A percentile compares a stretch with the other conserved stretches of the same genome.
phyloP scores from a whole-genome alignment of 352 stramenopile genomes.

The Albugo laibachii region DNA sequence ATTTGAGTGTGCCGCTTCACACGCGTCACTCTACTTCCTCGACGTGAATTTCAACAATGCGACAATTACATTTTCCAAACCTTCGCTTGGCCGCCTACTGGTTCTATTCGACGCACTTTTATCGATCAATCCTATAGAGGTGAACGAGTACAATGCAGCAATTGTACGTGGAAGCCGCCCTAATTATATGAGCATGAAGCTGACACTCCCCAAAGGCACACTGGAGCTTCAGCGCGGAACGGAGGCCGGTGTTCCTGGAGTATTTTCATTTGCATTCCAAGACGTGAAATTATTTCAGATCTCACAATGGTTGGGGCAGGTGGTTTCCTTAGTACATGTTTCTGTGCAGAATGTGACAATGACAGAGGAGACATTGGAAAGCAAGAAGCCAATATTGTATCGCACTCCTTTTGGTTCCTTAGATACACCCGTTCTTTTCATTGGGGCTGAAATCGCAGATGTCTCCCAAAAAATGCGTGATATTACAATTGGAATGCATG shows the following conservation, averaged over 20 bases:
- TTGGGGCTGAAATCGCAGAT: conserved; percentile 56
- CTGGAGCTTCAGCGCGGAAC: background rate
- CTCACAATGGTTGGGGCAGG: conserved; percentile 70
- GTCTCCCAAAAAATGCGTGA: conserved; percentile 77
- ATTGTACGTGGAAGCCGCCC: conserved; percentile 25
- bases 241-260: background rate
- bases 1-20: conserved; percentile 33
- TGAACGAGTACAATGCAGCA: conserved; percentile 62
- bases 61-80: conserved; percentile 33
- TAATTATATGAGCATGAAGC: conserved; percentile 57
- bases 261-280: conserved; percentile 42
- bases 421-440: conserved; percentile 53
- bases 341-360: conserved; percentile 49
- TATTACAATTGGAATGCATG: conserved; percentile 72
- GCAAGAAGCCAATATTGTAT: conserved; percentile 46
- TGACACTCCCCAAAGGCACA: conserved; percentile 27
- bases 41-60: conserved; percentile 36
- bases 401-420: conserved; percentile 59
- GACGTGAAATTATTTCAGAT: conserved; percentile 67
- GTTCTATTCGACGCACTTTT: conserved; percentile 66
- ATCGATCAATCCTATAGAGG: conserved; percentile 76
- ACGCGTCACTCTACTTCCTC: conserved; percentile 31
- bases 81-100: conserved; percentile 56
- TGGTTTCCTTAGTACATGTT: conserved; percentile 58
- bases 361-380: conserved; percentile 35